Percentiles rank a stretch among this genome's conserved stretches.
These are phyloP conservation scores for Lecanoromycetidae sp. DNA, from an alignment of 2,329 filamentous ascomycete genomes.

Conservation along the genomic window DNA sequence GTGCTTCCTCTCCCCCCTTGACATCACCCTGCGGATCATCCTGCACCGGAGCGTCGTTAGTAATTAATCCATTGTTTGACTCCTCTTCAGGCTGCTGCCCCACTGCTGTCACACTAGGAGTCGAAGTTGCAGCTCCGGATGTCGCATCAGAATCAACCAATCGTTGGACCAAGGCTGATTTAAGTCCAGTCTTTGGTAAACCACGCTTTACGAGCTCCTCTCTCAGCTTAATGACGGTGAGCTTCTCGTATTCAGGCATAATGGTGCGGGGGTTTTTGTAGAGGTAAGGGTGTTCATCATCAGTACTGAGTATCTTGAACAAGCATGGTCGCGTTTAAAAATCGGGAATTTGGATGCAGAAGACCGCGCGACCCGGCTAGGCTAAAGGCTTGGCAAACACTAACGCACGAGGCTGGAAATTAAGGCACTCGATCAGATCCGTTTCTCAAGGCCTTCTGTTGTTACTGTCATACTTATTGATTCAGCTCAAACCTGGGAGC, in stretches of 20 bases:
- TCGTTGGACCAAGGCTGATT: constrained; percentile 58
- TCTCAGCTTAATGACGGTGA: constrained; percentile 65
- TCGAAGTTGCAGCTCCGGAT: constrained; percentile 12
- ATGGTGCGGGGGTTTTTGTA: constrained; percentile 3
- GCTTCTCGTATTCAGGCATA: constrained; percentile 44
- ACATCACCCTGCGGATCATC: neutral
- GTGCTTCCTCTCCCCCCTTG: neutral
- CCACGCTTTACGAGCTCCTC: constrained; percentile 61
- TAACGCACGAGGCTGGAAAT: too few species aligned
- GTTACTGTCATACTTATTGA: too few species aligned
- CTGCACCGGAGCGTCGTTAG: neutral
- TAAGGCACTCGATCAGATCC: too few species aligned
- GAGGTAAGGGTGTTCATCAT: neutral
- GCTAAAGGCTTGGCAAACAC: too few species aligned
- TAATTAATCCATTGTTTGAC: neutral
- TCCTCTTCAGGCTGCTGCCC: neutral
- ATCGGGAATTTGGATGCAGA: neutral
- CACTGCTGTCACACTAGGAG: neutral
- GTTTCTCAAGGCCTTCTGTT: too few species aligned
- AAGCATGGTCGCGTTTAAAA: neutral
- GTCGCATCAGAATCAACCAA: constrained; percentile 37
- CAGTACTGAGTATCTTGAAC: neutral
- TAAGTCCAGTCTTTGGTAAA: constrained; percentile 57
- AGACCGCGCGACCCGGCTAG: too few species aligned
- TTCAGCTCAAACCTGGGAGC: too few species aligned